These are phyloP conservation scores for Malassezia brasiliensis DNA, from an alignment of 1,284 basidiomycete genomes.

Conservation along the genomic window DNA sequence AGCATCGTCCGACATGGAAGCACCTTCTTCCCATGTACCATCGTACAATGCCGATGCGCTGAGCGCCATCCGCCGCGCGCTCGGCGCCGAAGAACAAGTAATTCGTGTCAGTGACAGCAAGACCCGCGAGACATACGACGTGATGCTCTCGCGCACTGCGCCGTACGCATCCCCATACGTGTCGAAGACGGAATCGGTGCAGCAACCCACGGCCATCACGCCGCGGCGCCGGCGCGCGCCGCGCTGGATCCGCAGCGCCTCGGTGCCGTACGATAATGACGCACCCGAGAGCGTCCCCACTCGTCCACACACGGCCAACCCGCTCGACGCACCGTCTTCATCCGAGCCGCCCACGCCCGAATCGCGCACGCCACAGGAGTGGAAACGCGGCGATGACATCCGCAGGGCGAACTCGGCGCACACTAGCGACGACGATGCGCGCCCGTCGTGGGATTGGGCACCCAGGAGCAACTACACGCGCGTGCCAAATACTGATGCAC, in stretches of 20 bases:
- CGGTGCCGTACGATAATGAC: neutral
- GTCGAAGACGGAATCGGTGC: neutral
- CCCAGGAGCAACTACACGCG: too few relatives aligned
- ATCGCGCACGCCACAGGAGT: neutral
- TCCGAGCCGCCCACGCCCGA: neutral
- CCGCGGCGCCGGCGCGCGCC: slow-evolving; percentile 4
- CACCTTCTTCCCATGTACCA: too few relatives aligned
- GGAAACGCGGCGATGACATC: neutral
- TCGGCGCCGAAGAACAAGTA: slow-evolving; percentile 36
- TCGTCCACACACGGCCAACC: neutral
- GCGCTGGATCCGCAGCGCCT: slow-evolving; percentile 11
- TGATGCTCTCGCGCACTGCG: slow-evolving; percentile 35
- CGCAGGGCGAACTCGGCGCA: neutral
- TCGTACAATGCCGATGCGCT: slow-evolving; percentile 6
- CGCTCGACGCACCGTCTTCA: neutral
- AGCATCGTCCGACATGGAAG: too few relatives aligned
- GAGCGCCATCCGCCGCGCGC: slow-evolving; percentile 24
- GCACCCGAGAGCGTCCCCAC: neutral
- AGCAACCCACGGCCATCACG: neutral
- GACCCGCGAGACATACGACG: slow-evolving; percentile 36
- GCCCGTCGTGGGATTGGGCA: too few relatives aligned
- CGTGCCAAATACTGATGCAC: too few relatives aligned
- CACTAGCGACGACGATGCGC: neutral
- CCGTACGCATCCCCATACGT: slow-evolving; percentile 39
- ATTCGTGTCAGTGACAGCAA: slow-evolving; percentile 37